Base-by-base conservation (phyloP, 148 eudicot genomes). In the Persicaria maculosa region DNA sequence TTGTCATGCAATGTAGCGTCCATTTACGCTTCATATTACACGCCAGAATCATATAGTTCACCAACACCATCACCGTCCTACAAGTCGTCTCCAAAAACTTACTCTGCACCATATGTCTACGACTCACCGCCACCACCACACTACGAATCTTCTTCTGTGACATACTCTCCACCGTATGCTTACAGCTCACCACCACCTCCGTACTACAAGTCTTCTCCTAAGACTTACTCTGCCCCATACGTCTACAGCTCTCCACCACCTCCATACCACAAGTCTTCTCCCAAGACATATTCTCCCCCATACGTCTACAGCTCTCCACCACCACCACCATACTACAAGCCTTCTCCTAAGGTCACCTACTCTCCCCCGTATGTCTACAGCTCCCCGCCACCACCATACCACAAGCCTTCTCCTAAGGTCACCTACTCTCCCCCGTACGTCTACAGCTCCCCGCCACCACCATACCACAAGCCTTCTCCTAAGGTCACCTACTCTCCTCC, bases 1-100 rank as follows among this genome's bases (percentile, higher is more conserved):
- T 65, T 65, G 6, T 43, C 70, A 0, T 65, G 70, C 47, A 65
- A 65, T 65, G 70, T 65, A 65, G 70, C 70, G 9, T 65, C 70
- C 0, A 65, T 31, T 65, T 43, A 65, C 19, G 70, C 70, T 40
- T 65, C 70, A 40, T 65, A 65, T 5, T 65, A 65, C 70, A 45
- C 70, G 6, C 31, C 68, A 12, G 47, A 65, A 17, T 65, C 70
- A 46, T 65, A 65, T 43, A 65, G 20, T 9, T 40, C 70, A 6
- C 67, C 67, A 19, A 59, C 67, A 1, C 70, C 70, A 40, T 40
- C 70, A 7, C 70, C 70, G 15, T 4, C 11, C 46, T 43, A 65
- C 47, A 17, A 65, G 70, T 65, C 70, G 15, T 40, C 70, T 36
- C 2, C 36, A 14, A 6, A 62, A 14, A 36, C n/a, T 11, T 62